Evolutionary conservation across 352 stramenopile genomes (phyloP), one percentile per base, ranked within the genome.

Genomic region (Phytophthora sp.): DNA sequence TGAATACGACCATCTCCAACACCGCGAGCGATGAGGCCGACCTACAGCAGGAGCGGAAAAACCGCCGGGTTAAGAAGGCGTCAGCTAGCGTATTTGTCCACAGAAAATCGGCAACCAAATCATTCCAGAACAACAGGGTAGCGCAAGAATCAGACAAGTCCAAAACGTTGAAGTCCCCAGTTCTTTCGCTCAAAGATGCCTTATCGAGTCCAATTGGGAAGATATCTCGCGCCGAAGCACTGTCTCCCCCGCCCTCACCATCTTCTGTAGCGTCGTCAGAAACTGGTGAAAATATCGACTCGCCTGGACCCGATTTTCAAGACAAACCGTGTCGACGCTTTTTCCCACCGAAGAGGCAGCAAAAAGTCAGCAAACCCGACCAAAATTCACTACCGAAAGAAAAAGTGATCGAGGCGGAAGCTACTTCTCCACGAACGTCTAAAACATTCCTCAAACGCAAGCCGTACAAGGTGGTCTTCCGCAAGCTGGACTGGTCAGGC

Each of bases 381-480:
- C 18, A 45, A 4, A 45, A 12, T 38, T 45, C 53, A 11, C 56
- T 49, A 11, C 36, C 33, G 18, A 47, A 64, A 20, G 42, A 59
- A 35, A 57, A 55, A 45, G 15, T 36, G 35, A 29, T 11, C 15
- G 51, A 39, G 39, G 13, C 21, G 24, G 52, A 63, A 35, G 31
- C 21, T 8, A 71, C 59, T 18, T 69, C 35, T 1, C 15, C 35
- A 9, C 33, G 13, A 42, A 38, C 46, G 23, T 63, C 57, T 15
- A 68, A 59, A 41, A 53, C 63, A 7, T 91, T 91, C 53, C 69
- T 91, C 30, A 88, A 83, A 57, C 78, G 80, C n/a, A 91, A 91
- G 42, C 82, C 76, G 15, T 84, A 84, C 67, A 84, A 88, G 57
- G 73, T 89, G 20, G 80, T 91, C 6, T 89, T 91, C 35, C 66